Evolutionary conservation across 1,284 basidiomycete species (phyloP).

Genomic region (Naganishia sp.): DNA sequence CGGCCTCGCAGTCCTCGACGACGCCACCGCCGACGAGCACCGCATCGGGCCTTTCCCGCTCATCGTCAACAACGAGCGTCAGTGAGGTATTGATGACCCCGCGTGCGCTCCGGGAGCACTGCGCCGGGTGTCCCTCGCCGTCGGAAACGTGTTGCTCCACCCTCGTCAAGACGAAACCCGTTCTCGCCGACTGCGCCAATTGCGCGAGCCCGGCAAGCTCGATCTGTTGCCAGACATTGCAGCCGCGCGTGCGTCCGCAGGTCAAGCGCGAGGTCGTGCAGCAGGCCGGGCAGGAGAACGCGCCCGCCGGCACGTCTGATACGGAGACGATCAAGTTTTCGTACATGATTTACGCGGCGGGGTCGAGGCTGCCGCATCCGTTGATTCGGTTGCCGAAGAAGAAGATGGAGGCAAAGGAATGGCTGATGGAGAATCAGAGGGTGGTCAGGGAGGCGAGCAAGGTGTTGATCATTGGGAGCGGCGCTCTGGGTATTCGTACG

Average conservation of each 20-base stretch:
- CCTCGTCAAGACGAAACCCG: conserved; percentile 15
- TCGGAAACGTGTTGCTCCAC: conserved; percentile 32
- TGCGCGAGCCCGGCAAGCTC: conserved; percentile 24
- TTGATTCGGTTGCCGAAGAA: conserved; percentile 50
- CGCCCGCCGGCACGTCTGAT: conserved; percentile 35
- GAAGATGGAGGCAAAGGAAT: conserved; percentile 33
- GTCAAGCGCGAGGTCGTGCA: background rate
- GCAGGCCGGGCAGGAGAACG: conserved; percentile 3
- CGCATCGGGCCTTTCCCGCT: conserved; percentile 14
- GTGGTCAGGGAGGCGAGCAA: conserved; percentile 47
- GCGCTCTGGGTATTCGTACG: conserved; percentile 57
- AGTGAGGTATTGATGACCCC: conserved; percentile 25
- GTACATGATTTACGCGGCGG: conserved; percentile 55
- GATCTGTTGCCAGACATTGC: conserved; percentile 30
- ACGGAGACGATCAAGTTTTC: conserved; percentile 52
- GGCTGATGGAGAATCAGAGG: conserved; percentile 40
- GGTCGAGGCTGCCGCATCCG: conserved; percentile 50
- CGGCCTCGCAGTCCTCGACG: background rate
- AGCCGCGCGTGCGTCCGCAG: conserved; percentile 18
- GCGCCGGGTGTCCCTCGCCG: conserved; percentile 23
- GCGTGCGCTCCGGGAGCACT: conserved; percentile 19
- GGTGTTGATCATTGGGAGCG: conserved; percentile 56
- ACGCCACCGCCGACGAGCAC: conserved; percentile 3
- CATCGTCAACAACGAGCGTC: conserved; percentile 5
- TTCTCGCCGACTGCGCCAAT: conserved; percentile 15